Percentiles rank a stretch among this genome's conserved stretches.
Conservation (phyloP, 179 eudicot species). For the Spergularia azorica region DNA sequence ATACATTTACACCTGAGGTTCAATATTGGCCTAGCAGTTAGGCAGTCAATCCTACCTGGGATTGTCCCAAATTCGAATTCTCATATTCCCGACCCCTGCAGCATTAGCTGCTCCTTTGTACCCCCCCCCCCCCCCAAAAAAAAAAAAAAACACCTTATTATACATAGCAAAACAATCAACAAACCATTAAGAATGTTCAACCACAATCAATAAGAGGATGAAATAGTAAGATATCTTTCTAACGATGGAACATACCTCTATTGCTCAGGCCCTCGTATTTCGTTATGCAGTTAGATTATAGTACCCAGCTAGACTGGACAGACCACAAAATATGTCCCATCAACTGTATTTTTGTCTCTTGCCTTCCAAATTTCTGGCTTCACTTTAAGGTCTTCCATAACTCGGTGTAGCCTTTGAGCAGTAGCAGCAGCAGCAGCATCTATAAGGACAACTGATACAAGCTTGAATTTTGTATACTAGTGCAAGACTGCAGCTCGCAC, state of each 20-base stretch:
- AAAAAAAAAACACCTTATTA: too few species aligned
- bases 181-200: background rate
- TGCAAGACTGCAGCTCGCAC: too few species aligned
- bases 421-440: background rate
- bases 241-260: background rate
- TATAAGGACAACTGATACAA: background rate
- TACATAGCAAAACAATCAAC: background rate
- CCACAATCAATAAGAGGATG: background rate
- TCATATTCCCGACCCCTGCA: too few species aligned
- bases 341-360: background rate
- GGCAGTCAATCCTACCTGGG: too few species aligned
- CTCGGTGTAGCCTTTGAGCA: background rate
- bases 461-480: background rate
- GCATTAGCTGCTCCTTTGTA: too few species aligned
- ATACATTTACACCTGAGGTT: background rate
- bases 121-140: too few species aligned
- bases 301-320: background rate
- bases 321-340: background rate
- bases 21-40: too few species aligned
- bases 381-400: background rate
- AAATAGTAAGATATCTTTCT: background rate
- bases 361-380: background rate
- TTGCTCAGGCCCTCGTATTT: conserved; percentile 2
- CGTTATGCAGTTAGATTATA: background rate
- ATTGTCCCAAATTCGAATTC: too few species aligned